Base-by-base conservation (phyloP, 1,139 yeast genomes). In the Magnusiomyces magnusii region DNA sequence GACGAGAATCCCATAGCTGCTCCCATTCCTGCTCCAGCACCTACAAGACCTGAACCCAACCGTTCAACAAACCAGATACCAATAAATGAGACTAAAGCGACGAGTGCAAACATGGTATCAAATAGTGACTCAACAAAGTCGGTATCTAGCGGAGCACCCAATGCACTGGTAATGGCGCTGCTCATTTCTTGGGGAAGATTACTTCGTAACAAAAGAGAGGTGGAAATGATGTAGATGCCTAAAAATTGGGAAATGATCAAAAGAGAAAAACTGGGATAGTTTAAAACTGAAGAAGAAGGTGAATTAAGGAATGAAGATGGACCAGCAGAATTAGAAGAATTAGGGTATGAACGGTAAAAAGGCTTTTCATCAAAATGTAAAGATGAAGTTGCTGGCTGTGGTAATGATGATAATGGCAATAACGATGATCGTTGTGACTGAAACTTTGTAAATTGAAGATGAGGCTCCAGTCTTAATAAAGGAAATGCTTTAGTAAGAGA, bases 171-270 rank as follows among this genome's bases (percentile, higher is more conserved):
- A 44, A 76, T 74, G 25, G 83, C 81, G 58, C 84, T 78, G 13
- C 87, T 76, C 66, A 84, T 81, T 34, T 73, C 78, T 21, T 77
- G 71, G 0, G 96, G 93, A 58, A 90, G 71, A 66, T 86, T 87
- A 31, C 93, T 82, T 60, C 96, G 79, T 58, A 91, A 79, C 66
- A 91, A 77, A 28, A 91, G 75, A 1, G 93, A 85, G 0, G 97
- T 88, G 0, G 97, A 86, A 36, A 91, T 78, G 1, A 87, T 85
- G 68, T 91, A 91, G 2, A 88, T 79, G 0, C 96, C 96, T 21
- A 86, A 74, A 15, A 90, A 74, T 71, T 90, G 87, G 13, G 88
- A 81, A 3, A 87, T 78, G 1, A 87, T 70, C 41, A 89, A 72
- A 54, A 77, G 76, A 2, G 68, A 62, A 28, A 64, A 44, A 2